Base-by-base conservation (phyloP, 2,329 filamentous ascomycete species). In the Pseudogymnoascus pannorum region DNA sequence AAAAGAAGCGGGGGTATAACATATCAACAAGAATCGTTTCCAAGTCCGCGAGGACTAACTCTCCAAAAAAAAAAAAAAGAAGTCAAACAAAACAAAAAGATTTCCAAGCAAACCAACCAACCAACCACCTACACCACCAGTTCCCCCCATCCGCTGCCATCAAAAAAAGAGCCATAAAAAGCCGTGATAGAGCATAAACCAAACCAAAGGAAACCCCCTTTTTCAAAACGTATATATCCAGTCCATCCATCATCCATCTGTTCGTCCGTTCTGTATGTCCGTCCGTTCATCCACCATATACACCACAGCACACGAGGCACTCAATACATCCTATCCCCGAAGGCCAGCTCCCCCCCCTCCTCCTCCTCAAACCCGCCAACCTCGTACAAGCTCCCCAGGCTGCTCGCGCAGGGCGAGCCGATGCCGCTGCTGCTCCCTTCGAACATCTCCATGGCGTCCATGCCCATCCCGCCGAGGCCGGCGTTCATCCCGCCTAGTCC, bases 281-380 rank as follows among this genome's bases (percentile, higher is more conserved):
- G n/a, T n/a, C n/a, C n/a, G n/a, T n/a, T n/a, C n/a, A n/a, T n/a
- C n/a, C n/a, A n/a, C n/a, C n/a, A n/a, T n/a, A n/a, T n/a, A n/a
- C n/a, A n/a, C n/a, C n/a, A n/a, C n/a, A n/a, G n/a, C n/a, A n/a
- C n/a, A n/a, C n/a, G n/a, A n/a, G 35, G 16, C 35, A 12, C 60
- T 73, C 68, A 79, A 66, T 78, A 79, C 65, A 80, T 70, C 60
- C 79, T 73, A 58, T 78, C 75, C 18, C 75, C 71, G 65, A 78
- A 78, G 31, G 74, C 66, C 65, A 80, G 72, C 8, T 75, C 72
- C 1, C 58, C 44, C 11, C 57, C 20, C 29, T 36, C 57, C 26
- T 58, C 57, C 29, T 31, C 31, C 8, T 58, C 57, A 36, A 16
- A 58, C 62, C 61, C 42, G 69, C 68, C 7, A 63, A 65, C 78